Conservation (phyloP, 768 basidiomycete genomes). For the Cantharellus cinnabarinus region DNA sequence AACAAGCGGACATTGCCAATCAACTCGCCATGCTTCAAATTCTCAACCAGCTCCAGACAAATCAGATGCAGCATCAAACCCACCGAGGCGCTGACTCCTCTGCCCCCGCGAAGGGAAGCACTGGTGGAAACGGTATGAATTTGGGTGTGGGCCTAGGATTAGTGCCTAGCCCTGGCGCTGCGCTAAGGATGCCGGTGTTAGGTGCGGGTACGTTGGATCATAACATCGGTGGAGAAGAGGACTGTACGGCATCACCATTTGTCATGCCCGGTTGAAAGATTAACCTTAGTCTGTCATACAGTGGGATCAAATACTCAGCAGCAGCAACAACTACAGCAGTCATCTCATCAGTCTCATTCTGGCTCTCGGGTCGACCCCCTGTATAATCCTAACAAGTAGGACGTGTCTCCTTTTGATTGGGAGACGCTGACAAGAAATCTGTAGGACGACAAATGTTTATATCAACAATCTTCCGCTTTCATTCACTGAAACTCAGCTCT, state of each 20-base stretch:
- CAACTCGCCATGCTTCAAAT: neutral
- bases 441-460: constrained; percentile 54
- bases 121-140: neutral
- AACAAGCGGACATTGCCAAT: neutral
- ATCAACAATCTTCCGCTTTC: constrained; percentile 75
- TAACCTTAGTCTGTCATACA: neutral
- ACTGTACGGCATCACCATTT: neutral
- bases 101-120: neutral
- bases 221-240: neutral
- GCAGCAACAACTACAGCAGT: neutral
- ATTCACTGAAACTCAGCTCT: constrained; percentile 61
- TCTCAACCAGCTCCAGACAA: neutral
- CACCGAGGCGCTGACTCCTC: neutral
- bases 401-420: neutral
- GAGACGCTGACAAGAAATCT: neutral
- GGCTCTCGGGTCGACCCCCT: constrained; percentile 4
- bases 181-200: neutral
- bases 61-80: neutral
- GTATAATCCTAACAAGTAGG: constrained; percentile 7
- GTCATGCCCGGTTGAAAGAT: neutral
- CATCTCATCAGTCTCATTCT: neutral
- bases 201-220: neutral
- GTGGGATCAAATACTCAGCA: neutral
- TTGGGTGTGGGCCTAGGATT: neutral
- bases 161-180: neutral